Base-by-base conservation (phyloP, 2,329 filamentous ascomycete species). In the Aspergillus texensis region DNA sequence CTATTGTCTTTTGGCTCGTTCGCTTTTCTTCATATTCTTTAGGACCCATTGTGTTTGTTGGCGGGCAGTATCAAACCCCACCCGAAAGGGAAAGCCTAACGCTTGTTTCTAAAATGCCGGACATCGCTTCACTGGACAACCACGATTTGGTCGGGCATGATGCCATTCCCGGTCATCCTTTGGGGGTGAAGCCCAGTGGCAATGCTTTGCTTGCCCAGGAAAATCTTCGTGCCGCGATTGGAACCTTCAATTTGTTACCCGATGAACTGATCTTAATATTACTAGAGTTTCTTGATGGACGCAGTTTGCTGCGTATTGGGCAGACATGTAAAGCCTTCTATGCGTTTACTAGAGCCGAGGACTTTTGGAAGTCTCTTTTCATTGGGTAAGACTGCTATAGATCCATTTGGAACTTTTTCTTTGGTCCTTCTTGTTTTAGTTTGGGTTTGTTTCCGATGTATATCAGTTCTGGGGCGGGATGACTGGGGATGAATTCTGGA, bases 301-400 rank as follows among this genome's bases (percentile, higher is more conserved):
- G 77, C 11, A 82, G 84, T 58, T 80, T 98, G 58, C 78, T 89
- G 61, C 80, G 78, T 9, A 80, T 98, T 48, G 92, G 93, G 10
- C 86, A 86, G 61, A 91, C 93, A 6, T 97, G 94, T 82, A 92
- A 89, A 75, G 93, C 92, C 59, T 80, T 98, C 19, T 94, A 93
- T 82, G 94, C 93, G 1, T 96, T 94, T 75, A 91, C 90, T 60
- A 84, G 89, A 57, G 88, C 88, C 55, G 94, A 97, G 67, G 94
- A 98, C 71, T 77, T 97, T 41, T 98, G 94, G 94, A 94, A 95
- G 78, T 79, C 88, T 21, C 78, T 97, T 24, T 96, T 94, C 72
- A 84, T 96, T 67, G 86, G 88, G 93, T 97, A 88, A 87, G 92
- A 88, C 63, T 58, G 8, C 14, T 48, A 54, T 61, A 56, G 53